Percentiles rank a stretch among this genome's conserved stretches.
Evolutionary conservation across 2,329 filamentous ascomycete species (phyloP).

Genomic region (Claviceps digitariae): DNA sequence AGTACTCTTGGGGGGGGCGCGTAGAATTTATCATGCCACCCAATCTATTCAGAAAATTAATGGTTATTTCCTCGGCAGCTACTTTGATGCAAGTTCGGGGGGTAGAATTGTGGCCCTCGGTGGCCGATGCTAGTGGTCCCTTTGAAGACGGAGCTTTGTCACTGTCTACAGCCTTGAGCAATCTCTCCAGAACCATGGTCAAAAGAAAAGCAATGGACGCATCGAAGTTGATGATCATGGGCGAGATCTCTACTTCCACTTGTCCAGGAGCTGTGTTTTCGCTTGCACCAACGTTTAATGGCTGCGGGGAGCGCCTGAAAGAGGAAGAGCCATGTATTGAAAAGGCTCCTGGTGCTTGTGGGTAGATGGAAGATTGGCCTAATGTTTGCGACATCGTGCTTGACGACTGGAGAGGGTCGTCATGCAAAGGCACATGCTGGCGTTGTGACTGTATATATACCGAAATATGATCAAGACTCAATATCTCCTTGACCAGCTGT

Average conservation of each 20-base stretch:
- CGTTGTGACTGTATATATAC: conserved; percentile 40
- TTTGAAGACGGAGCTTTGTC: conserved; percentile 7
- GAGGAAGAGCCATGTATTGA: conserved; percentile 24
- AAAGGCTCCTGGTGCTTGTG: conserved; percentile 48
- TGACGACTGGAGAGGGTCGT: conserved; percentile 15
- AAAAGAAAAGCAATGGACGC: conserved; percentile 42
- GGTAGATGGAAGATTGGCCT: conserved; percentile 25
- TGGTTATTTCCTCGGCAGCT: conserved; percentile 32
- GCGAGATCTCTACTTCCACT: conserved; percentile 38
- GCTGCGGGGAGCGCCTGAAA: background rate
- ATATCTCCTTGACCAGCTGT: conserved; percentile 41
- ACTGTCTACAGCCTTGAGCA: conserved; percentile 31
- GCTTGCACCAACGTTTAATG: background rate
- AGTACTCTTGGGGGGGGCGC: conserved; percentile 29
- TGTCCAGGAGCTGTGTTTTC: background rate
- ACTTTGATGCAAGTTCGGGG: conserved; percentile 28
- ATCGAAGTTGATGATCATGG: conserved; percentile 40
- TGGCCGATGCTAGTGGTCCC: conserved; percentile 7
- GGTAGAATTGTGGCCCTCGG: conserved; percentile 4
- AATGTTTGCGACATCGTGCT: conserved; percentile 19
- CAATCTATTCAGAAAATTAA: conserved; percentile 43
- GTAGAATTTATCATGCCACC: conserved; percentile 37
- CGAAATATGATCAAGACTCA: conserved; percentile 36
- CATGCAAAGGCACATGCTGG: conserved; percentile 26
- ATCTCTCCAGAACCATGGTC: conserved; percentile 34